These are phyloP conservation scores for Stylosanthes scabra DNA, from an alignment of 331 rosid species.

Conservation along the genomic window DNA sequence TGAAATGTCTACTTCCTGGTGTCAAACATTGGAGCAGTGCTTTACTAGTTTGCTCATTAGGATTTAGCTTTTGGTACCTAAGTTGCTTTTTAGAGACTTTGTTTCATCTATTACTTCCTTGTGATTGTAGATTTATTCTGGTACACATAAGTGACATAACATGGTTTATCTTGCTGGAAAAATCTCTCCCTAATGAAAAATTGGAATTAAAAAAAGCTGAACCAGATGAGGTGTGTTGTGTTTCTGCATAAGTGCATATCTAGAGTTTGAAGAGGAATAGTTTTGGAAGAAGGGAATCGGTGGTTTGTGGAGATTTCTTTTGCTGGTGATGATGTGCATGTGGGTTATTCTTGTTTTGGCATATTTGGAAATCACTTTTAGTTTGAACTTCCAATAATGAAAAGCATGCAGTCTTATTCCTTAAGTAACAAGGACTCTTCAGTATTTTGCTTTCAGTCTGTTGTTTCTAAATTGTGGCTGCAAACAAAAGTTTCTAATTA, in stretches of 20 bases:
- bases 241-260: background rate
- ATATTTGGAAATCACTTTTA: background rate
- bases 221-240: background rate
- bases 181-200: background rate
- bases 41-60: no score
- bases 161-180: constrained; percentile 1
- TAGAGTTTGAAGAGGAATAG: constrained; percentile 13
- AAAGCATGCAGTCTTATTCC: background rate
- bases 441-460: constrained; percentile 3
- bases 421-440: background rate
- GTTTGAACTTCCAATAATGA: no score
- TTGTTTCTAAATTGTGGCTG: constrained; percentile 4
- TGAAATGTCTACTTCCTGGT: background rate
- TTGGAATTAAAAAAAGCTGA: background rate
- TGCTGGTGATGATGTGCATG: constrained; percentile 3
- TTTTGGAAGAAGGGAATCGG: constrained; percentile 4
- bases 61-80: no score
- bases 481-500: constrained; percentile 17
- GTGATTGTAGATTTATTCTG: background rate
- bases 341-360: constrained; percentile 8
- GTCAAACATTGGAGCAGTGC: no score
- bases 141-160: background rate
- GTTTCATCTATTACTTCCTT: no score
- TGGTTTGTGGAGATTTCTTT: constrained; percentile 5
- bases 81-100: no score